phyloP scores from a whole-genome alignment of 495 filamentous ascomycete species.

The Hypoxylon crocopeplum region DNA sequence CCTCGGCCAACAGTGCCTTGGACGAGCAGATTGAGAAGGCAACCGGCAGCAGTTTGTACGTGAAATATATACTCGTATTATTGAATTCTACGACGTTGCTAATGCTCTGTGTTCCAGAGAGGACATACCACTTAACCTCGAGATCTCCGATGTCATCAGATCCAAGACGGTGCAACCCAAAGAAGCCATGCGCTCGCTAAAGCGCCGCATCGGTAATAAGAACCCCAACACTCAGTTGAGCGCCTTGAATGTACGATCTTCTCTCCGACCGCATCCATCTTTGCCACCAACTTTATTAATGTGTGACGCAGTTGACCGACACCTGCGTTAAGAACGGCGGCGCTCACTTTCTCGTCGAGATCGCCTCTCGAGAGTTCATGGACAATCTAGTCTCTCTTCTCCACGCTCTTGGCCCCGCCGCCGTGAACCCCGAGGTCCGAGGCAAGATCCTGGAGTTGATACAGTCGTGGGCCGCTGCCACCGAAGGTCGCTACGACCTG shows the following conservation, averaged over 20 bases:
- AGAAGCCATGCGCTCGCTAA: constrained; percentile 95
- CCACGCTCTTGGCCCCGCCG: constrained; percentile 75
- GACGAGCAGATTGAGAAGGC: constrained; percentile 97
- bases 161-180: constrained; percentile 96
- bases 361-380: constrained; percentile 97
- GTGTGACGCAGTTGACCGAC: constrained; percentile 72
- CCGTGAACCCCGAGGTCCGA: constrained; percentile 84
- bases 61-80: constrained; percentile 1
- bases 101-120: constrained; percentile 63
- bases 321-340: constrained; percentile 99
- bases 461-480: constrained; percentile 90
- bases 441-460: constrained; percentile 90
- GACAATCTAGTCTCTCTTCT: constrained; percentile 92
- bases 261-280: constrained; percentile 1
- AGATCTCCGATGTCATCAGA: constrained; percentile 95
- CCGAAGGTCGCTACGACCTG: constrained; percentile 83
- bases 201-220: constrained; percentile 90
- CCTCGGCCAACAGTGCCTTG: constrained; percentile 75
- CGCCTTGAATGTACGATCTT: constrained; percentile 75
- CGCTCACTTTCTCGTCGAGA: constrained; percentile 92
- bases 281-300: constrained; percentile 45
- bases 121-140: constrained; percentile 94
- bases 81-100: constrained; percentile 4
- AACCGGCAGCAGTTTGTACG: constrained; percentile 89
- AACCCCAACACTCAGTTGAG: constrained; percentile 96